Conservation (phyloP, 306 rosid species). For the Senna tora region DNA sequence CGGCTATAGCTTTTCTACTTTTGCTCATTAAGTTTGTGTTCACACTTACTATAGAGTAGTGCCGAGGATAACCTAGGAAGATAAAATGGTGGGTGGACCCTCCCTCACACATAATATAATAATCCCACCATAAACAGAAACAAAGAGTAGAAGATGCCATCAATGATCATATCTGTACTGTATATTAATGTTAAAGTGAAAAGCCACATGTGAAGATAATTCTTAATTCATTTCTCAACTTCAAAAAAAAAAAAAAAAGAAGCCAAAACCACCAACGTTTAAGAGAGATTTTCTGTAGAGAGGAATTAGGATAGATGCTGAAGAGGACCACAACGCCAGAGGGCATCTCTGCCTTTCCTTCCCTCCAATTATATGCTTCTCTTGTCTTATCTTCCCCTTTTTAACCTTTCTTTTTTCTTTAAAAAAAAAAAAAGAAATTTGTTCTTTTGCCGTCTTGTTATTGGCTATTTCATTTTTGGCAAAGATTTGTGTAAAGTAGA, state of each 20-base stretch:
- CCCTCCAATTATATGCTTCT: conserved; percentile 24
- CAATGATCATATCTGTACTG: no score
- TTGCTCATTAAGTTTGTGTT: conserved; percentile 33
- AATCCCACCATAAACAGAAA: conserved; percentile 15
- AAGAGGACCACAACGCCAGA: conserved; percentile 30
- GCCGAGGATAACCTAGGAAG: conserved; percentile 44
- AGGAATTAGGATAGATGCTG: conserved; percentile 51
- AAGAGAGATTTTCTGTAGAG: conserved; percentile 20
- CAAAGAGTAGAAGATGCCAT: no score
- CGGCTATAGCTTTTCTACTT: conserved; percentile 38
- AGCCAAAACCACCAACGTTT: conserved; percentile 22
- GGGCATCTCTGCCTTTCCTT: conserved; percentile 31
- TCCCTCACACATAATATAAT: conserved; percentile 25
- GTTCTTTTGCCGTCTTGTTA: conserved; percentile 28
- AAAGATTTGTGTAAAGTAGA: conserved; percentile 6
- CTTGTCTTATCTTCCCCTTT: conserved; percentile 34
- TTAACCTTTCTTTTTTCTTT: conserved; percentile 11
- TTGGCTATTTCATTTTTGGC: conserved; percentile 39
- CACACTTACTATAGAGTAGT: conserved; percentile 30
- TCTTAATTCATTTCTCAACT: no score
- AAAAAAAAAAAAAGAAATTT: no score
- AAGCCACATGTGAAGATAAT: no score
- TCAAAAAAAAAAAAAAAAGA: conserved; percentile 29
- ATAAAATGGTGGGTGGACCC: conserved; percentile 46
- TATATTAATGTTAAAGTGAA: no score